Conservation (phyloP, 495 filamentous ascomycete genomes). For the Pyrenula aspistea region DNA sequence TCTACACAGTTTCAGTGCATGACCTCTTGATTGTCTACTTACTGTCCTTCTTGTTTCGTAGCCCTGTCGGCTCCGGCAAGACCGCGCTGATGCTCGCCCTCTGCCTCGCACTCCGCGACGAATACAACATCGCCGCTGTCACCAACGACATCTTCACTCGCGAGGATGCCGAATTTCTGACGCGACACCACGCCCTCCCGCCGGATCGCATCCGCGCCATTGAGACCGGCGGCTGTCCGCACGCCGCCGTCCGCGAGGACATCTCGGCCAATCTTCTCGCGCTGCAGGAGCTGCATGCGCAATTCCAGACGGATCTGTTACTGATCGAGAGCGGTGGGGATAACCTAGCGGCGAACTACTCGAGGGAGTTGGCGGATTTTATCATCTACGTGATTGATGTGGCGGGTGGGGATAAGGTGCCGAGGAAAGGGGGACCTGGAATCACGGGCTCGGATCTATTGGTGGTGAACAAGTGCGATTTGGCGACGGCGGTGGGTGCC, state of each 20-base stretch:
- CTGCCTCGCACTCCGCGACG: conserved; percentile 62
- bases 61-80: conserved; percentile 94
- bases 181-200: conserved; percentile 70
- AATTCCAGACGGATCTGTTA: conserved; percentile 62
- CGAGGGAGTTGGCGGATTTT: conserved; percentile 83
- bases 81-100: conserved; percentile 91
- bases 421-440: conserved; percentile 88
- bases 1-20: background rate
- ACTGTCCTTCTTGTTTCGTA: too few relatives aligned
- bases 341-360: conserved; percentile 95
- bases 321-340: conserved; percentile 94
- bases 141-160: conserved; percentile 99
- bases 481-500: conserved; percentile 83
- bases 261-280: conserved; percentile 87
- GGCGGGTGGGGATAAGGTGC: conserved; percentile 92
- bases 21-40: background rate
- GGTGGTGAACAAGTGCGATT: conserved; percentile 91
- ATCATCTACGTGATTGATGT: conserved; percentile 99
- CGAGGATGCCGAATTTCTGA: conserved; percentile 96
- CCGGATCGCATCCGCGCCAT: conserved; percentile 79
- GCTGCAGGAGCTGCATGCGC: conserved; percentile 69
- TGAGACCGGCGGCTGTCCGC: conserved; percentile 94
- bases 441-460: conserved; percentile 91
- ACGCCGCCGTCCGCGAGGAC: conserved; percentile 96
- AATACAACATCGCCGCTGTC: conserved; percentile 82